Percentiles rank a stretch among this genome's conserved stretches.
Evolutionary conservation across 1,139 yeast genomes (phyloP).

Genomic region (Suhomyces guaymorum): DNA sequence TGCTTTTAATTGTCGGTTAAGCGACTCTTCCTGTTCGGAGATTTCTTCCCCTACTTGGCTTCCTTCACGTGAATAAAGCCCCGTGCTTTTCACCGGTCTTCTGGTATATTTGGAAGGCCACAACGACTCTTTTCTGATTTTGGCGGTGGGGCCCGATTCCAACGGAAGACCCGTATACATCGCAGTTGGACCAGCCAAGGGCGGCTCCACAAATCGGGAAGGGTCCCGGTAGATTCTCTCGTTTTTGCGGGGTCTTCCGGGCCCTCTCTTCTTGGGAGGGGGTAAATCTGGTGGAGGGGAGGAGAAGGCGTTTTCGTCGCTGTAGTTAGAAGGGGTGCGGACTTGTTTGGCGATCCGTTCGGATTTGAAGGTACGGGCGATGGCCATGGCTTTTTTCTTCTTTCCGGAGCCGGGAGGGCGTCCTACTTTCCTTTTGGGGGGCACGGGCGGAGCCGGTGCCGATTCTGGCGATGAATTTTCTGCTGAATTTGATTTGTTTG

Average conservation of each 20-base stretch:
- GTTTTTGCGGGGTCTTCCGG: conserved; percentile 23
- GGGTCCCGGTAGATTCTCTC: conserved; percentile 8
- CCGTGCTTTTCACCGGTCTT: conserved; percentile 15
- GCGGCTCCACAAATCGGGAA: conserved; percentile 55
- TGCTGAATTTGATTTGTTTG: too few relatives aligned
- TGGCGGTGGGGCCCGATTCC: conserved; percentile 59
- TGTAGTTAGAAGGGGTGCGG: too few relatives aligned
- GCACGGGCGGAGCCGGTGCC: too few relatives aligned
- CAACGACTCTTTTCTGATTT: conserved; percentile 51
- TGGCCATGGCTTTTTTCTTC: conserved; percentile 5
- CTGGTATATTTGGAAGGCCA: conserved; percentile 36
- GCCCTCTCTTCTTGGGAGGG: conserved; percentile 11
- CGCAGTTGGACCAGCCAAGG: conserved; percentile 51
- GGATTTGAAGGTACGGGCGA: conserved; percentile 4
- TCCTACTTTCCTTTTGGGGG: conserved; percentile 9
- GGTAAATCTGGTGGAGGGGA: conserved; percentile 5
- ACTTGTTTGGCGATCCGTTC: conserved; percentile 10
- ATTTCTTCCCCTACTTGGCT: conserved; percentile 14
- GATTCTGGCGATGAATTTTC: too few relatives aligned
- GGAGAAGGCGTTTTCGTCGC: too few relatives aligned
- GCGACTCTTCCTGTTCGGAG: conserved; percentile 10
- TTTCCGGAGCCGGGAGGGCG: conserved; percentile 12
- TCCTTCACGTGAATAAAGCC: conserved; percentile 12
- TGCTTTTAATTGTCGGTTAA: conserved; percentile 7
- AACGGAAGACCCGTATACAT: conserved; percentile 67